A percentile compares a stretch with the other conserved stretches of the same genome.
Conservation (phyloP, 306 rosid species). For the Fagus crenata region DNA sequence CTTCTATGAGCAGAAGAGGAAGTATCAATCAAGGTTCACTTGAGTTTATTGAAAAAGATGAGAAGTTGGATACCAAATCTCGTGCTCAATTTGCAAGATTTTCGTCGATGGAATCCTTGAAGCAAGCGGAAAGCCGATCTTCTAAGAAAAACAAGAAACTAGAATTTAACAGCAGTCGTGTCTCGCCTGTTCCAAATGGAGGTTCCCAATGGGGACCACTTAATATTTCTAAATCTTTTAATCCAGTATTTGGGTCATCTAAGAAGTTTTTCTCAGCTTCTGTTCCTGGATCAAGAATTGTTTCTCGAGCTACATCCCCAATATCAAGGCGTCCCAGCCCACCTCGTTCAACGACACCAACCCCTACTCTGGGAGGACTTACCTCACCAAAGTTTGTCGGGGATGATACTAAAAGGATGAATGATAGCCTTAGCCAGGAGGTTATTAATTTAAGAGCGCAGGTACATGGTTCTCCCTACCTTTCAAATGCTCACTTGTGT, state of each 20-base stretch:
- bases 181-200: slow-evolving; percentile 91
- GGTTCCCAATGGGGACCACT: slow-evolving; percentile 92
- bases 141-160: slow-evolving; percentile 94
- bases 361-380: slow-evolving; percentile 98
- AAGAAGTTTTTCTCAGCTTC: slow-evolving; percentile 99
- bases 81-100: slow-evolving; percentile 72
- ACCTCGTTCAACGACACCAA: slow-evolving; percentile 98
- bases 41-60: slow-evolving; percentile 74
- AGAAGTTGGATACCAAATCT: slow-evolving; percentile 76
- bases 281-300: slow-evolving; percentile 99
- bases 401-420: slow-evolving; percentile 85
- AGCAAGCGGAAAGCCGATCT: slow-evolving; percentile 79
- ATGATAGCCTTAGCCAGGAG: slow-evolving; percentile 91
- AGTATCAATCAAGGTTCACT: slow-evolving; percentile 70
- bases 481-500: neutral
- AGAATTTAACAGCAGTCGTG: slow-evolving; percentile 96
- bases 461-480: slow-evolving; percentile 44
- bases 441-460: slow-evolving; percentile 86
- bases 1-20: slow-evolving; percentile 91
- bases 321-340: slow-evolving; percentile 98
- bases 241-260: slow-evolving; percentile 97
- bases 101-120: slow-evolving; percentile 79
- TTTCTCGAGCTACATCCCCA: slow-evolving; percentile 97
- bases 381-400: slow-evolving; percentile 85
- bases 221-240: slow-evolving; percentile 84